These are phyloP conservation scores for Spathaspora passalidarum DNA, from an alignment of 805 yeast species.

Conservation along the genomic window DNA sequence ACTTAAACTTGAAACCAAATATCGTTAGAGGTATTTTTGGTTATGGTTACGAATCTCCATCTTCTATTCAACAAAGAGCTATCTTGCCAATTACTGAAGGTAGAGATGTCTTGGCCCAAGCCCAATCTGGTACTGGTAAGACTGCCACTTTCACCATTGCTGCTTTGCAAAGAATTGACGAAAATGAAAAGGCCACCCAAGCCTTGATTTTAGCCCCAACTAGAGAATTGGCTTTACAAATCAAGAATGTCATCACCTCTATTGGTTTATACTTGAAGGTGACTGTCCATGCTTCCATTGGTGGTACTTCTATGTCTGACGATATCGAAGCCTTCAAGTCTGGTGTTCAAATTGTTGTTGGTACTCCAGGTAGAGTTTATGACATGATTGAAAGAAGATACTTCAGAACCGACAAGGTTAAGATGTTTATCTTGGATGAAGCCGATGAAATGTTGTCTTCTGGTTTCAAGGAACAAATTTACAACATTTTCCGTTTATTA, in stretches of 20 bases:
- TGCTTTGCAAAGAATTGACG: constrained; percentile 72
- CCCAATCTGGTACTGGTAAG: constrained; percentile 88
- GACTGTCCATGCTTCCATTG: constrained; percentile 94
- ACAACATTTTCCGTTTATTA: constrained; percentile 84
- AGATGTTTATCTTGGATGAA: constrained; percentile 95
- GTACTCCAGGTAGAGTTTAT: constrained; percentile 97
- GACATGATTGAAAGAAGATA: constrained; percentile 93
- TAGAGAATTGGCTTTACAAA: constrained; percentile 95
- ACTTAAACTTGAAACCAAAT: constrained; percentile 67
- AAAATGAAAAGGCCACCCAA: constrained; percentile 71
- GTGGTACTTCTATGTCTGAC: constrained; percentile 89
- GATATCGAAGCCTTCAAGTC: constrained; percentile 80
- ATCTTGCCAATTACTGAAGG: constrained; percentile 76
- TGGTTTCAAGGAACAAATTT: constrained; percentile 94
- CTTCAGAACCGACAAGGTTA: constrained; percentile 77
- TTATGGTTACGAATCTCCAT: constrained; percentile 79
- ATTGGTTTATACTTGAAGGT: constrained; percentile 89
- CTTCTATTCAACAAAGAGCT: constrained; percentile 81
- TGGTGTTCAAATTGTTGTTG: constrained; percentile 92
- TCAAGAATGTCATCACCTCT: constrained; percentile 87
- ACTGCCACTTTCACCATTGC: constrained; percentile 85
- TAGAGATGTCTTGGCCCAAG: constrained; percentile 73
- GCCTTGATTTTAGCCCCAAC: constrained; percentile 96
- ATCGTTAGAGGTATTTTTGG: constrained; percentile 77
- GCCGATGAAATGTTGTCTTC: constrained; percentile 95